A percentile compares a stretch with the other conserved stretches of the same genome.
These are phyloP conservation scores for Plasmodium chabaudi DNA, from an alignment of 169 alveolate species.

Conservation along the genomic window DNA sequence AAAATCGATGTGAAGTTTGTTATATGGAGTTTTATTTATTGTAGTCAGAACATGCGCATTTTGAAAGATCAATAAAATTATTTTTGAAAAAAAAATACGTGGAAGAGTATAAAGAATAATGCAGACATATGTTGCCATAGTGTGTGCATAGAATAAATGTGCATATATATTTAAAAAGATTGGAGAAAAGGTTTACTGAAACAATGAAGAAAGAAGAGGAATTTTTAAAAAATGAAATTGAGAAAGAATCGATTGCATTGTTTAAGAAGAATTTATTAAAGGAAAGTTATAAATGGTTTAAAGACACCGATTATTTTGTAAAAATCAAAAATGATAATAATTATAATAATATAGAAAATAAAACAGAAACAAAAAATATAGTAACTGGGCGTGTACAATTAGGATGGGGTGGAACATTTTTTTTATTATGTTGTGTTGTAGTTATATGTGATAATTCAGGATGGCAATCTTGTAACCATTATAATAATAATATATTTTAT, in stretches of 20 bases:
- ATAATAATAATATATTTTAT: slow-evolving; percentile 53
- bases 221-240: slow-evolving; percentile 18
- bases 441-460: slow-evolving; percentile 74
- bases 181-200: background rate
- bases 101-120: too few relatives aligned
- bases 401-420: slow-evolving; percentile 76
- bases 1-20: too few relatives aligned
- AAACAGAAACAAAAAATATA: slow-evolving; percentile 46
- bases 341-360: slow-evolving; percentile 42
- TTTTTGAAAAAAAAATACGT: too few relatives aligned
- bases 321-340: slow-evolving; percentile 58
- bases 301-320: slow-evolving; percentile 64
- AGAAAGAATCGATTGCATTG: slow-evolving; percentile 64
- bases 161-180: background rate
- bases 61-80: too few relatives aligned
- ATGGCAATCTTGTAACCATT: slow-evolving; percentile 75
- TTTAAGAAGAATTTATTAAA: slow-evolving; percentile 61
- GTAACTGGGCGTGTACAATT: slow-evolving; percentile 67
- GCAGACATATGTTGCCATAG: too few relatives aligned
- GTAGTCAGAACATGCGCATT: too few relatives aligned
- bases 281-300: slow-evolving; percentile 73
- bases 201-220: slow-evolving; percentile 34
- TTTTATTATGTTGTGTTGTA: slow-evolving; percentile 71
- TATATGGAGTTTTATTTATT: too few relatives aligned
- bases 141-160: background rate